These are phyloP conservation scores for Asparagopsis taxiformis DNA, from an alignment of 31 red algal species.

Conservation along the genomic window DNA sequence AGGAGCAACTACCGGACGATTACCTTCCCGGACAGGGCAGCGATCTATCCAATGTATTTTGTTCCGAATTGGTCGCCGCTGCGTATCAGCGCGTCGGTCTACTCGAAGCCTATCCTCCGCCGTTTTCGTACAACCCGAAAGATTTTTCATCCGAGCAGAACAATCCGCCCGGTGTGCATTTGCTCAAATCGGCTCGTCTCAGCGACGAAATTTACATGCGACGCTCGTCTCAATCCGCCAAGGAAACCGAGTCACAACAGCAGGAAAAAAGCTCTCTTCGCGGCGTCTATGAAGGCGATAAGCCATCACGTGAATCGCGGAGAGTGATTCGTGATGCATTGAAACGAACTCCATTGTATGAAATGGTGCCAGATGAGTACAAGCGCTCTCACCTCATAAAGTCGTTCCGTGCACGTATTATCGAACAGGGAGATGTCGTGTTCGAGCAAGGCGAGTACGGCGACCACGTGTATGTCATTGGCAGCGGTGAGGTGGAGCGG, in stretches of 20 bases:
- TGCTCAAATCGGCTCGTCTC: constrained; percentile 75
- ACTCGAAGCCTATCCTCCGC: constrained; percentile 83
- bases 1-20: too few relatives aligned
- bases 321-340: constrained; percentile 73
- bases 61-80: constrained; percentile 95
- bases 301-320: constrained; percentile 55
- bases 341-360: constrained; percentile 89
- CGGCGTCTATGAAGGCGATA: constrained; percentile 43
- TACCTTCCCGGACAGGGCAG: too few relatives aligned
- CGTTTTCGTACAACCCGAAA: constrained; percentile 89
- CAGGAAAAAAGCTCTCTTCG: constrained; percentile 7
- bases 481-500: constrained; percentile 80
- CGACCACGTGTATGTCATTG: constrained; percentile 87
- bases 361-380: constrained; percentile 84
- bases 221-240: constrained; percentile 15
- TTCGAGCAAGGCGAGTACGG: constrained; percentile 97
- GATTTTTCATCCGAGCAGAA: constrained; percentile 91
- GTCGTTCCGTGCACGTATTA: constrained; percentile 81
- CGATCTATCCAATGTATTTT: constrained; percentile 86
- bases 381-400: constrained; percentile 81
- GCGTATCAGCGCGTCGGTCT: constrained; percentile 94
- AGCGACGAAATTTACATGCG: constrained; percentile 79
- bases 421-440: constrained; percentile 91
- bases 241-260: background rate
- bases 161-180: constrained; percentile 72